Evolutionary conservation across 352 stramenopile species (phyloP).

Genomic region (Phytophthora kernoviae): DNA sequence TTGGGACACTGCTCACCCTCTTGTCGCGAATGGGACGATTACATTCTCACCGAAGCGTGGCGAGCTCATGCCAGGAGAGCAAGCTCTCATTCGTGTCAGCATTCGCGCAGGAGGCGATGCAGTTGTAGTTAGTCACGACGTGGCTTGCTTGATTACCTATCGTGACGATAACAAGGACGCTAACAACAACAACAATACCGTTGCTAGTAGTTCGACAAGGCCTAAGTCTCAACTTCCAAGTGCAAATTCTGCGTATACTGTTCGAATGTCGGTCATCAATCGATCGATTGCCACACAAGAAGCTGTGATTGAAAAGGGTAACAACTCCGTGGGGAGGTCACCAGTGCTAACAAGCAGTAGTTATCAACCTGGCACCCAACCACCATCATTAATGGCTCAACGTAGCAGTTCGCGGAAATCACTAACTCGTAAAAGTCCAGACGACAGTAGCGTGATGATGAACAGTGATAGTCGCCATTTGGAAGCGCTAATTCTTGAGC

Average conservation of each 20-base stretch:
- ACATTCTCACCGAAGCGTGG: constrained; percentile 57
- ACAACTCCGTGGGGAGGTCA: constrained; percentile 8
- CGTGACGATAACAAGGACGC: constrained; percentile 19
- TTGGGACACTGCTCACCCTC: constrained; percentile 62
- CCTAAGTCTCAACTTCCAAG: constrained; percentile 7
- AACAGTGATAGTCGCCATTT: constrained; percentile 27
- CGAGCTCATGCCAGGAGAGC: constrained; percentile 50
- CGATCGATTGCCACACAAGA: constrained; percentile 68
- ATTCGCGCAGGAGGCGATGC: constrained; percentile 44
- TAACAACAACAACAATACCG: constrained; percentile 22
- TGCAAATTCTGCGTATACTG: not conserved
- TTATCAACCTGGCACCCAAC: not conserved
- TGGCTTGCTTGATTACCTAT: constrained; percentile 60
- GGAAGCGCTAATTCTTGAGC: constrained; percentile 16
- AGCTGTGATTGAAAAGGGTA: constrained; percentile 42
- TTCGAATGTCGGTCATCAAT: constrained; percentile 56
- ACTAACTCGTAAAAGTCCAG: constrained; percentile 17
- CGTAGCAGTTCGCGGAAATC: constrained; percentile 21
- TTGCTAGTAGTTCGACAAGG: constrained; percentile 16
- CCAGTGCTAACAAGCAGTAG: constrained; percentile 9
- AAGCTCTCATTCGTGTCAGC: constrained; percentile 57
- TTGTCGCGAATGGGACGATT: constrained; percentile 54
- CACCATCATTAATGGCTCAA: constrained; percentile 12
- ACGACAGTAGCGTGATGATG: constrained; percentile 10
- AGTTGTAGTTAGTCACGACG: constrained; percentile 70